Percentiles rank a stretch among this genome's conserved stretches.
These are phyloP conservation scores for Eragrostis tef DNA, from an alignment of 202 grass and related monocot species.

Conservation along the genomic window DNA sequence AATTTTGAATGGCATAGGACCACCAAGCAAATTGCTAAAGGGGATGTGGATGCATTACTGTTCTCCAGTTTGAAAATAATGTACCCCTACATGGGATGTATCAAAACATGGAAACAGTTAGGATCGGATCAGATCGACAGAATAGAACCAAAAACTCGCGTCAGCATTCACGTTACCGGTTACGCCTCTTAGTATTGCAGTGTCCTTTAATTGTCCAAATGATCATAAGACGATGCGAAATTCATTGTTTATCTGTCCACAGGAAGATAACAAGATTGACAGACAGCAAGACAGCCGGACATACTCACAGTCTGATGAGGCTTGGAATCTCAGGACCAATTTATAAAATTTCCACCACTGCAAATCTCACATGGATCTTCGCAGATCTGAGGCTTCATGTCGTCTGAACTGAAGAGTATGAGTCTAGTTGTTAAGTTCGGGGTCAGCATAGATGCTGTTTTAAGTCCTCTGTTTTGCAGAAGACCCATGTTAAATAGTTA, in stretches of 20 bases:
- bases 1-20: background rate
- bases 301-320: constrained; percentile 41
- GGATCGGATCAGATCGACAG: constrained; percentile 28
- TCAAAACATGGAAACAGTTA: background rate
- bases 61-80: constrained; percentile 20
- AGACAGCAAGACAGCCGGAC: constrained; percentile 53
- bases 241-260: constrained; percentile 40
- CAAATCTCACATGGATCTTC: constrained; percentile 52
- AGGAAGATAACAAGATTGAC: constrained; percentile 57
- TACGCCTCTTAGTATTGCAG: constrained; percentile 24
- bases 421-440: constrained; percentile 8
- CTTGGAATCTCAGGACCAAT: constrained; percentile 48
- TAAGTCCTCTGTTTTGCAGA: background rate
- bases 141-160: constrained; percentile 44
- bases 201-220: constrained; percentile 41
- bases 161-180: constrained; percentile 50
- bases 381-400: constrained; percentile 24
- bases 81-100: background rate
- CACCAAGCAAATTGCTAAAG: background rate
- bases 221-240: constrained; percentile 45
- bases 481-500: background rate
- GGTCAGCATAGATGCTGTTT: constrained; percentile 31
- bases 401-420: background rate
- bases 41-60: background rate
- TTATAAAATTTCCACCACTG: constrained; percentile 15